These are phyloP conservation scores for Fusarium torreyae DNA, from an alignment of 2,329 filamentous ascomycete species.

Conservation along the genomic window DNA sequence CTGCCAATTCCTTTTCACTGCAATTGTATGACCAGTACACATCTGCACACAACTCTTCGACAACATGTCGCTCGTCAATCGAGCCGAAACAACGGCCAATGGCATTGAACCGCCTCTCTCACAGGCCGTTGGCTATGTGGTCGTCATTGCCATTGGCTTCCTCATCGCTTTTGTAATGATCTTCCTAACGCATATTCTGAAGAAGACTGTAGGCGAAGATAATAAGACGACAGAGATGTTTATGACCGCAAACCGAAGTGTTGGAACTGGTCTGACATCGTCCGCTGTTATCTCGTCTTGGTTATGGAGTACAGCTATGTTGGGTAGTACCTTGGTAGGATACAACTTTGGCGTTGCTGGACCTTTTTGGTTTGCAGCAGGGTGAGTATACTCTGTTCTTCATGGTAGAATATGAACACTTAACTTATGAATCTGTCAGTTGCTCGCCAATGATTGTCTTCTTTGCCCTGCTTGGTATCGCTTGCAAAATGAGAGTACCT, in stretches of 20 bases:
- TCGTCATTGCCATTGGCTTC: slow-evolving; percentile 55
- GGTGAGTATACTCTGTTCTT: slow-evolving; percentile 40
- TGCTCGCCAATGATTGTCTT: slow-evolving; percentile 70
- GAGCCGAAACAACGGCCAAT: slow-evolving; percentile 3
- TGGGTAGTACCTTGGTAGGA: slow-evolving; percentile 65
- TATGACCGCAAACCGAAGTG: slow-evolving; percentile 67
- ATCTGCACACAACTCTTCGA: neutral
- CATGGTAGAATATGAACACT: rapidly evolving
- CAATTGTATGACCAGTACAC: neutral
- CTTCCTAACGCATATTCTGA: slow-evolving; percentile 62
- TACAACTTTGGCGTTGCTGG: slow-evolving; percentile 69
- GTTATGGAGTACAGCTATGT: slow-evolving; percentile 68
- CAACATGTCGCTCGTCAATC: slow-evolving; percentile 10
- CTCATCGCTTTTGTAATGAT: slow-evolving; percentile 61
- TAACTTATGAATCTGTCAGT: neutral
- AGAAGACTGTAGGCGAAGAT: slow-evolving; percentile 65
- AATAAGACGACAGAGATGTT: slow-evolving; percentile 70
- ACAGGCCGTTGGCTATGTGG: slow-evolving; percentile 52
- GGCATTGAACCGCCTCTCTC: slow-evolving; percentile 49
- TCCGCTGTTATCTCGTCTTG: slow-evolving; percentile 70
- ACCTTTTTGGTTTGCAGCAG: slow-evolving; percentile 71
- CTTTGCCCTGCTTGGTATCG: slow-evolving; percentile 66
- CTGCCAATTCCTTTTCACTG: too few species aligned
- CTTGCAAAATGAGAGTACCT: slow-evolving; percentile 66
- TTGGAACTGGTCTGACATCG: slow-evolving; percentile 66